A percentile compares a stretch with the other conserved stretches of the same genome.
Conservation (phyloP, 2,329 filamentous ascomycete species). For the Chrysosporium keratinophilum region DNA sequence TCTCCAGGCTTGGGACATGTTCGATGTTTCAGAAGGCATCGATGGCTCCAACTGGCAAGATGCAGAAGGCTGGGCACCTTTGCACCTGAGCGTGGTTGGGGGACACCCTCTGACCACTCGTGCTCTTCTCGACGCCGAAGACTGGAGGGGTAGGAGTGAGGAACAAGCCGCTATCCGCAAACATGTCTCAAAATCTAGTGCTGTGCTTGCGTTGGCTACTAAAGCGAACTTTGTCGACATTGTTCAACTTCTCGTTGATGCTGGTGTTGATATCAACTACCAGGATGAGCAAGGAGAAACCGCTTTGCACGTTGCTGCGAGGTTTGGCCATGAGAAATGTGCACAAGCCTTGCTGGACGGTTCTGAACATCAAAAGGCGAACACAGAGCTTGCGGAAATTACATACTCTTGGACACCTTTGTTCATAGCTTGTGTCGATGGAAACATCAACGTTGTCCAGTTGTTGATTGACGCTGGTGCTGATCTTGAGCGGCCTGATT, state of each 20-base stretch:
- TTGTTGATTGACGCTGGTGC: constrained; percentile 69
- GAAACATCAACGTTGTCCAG: constrained; percentile 63
- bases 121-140: constrained; percentile 67
- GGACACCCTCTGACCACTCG: constrained; percentile 81
- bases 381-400: constrained; percentile 68
- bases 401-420: constrained; percentile 92
- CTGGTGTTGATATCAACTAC: constrained; percentile 87
- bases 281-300: constrained; percentile 84
- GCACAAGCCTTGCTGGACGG: constrained; percentile 65
- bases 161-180: constrained; percentile 56
- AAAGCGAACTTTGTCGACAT: constrained; percentile 79
- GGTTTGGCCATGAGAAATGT: constrained; percentile 75
- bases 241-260: constrained; percentile 76
- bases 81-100: constrained; percentile 85
- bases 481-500: constrained; percentile 62
- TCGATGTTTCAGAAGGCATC: constrained; percentile 73
- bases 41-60: constrained; percentile 87
- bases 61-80: constrained; percentile 75
- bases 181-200: constrained; percentile 68
- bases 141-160: constrained; percentile 56
- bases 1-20: constrained; percentile 82
- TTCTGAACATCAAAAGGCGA: constrained; percentile 56
- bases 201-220: constrained; percentile 76
- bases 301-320: constrained; percentile 80
- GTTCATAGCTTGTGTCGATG: constrained; percentile 85